Base-by-base conservation (phyloP, 2,329 filamentous ascomycete genomes). In the Verruconis gallopava region DNA sequence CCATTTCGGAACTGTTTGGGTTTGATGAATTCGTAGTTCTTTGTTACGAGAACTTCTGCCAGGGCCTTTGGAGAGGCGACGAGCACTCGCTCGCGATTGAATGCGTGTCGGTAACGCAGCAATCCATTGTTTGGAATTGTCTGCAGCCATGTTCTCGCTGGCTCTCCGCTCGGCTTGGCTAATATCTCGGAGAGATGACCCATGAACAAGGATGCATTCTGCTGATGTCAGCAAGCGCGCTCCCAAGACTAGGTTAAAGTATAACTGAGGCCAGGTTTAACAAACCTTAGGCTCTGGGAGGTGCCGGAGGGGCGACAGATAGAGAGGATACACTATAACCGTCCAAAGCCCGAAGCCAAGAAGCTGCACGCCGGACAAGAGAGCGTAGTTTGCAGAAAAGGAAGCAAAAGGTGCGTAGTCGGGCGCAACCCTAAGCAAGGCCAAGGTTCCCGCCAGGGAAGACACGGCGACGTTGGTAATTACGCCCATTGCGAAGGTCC, bases 291-390 rank as follows among this genome's bases (percentile, higher is more conserved):
- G 71, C 11, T 62, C 58, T 3, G 75, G 75, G 21, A 81, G 53
- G 50, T 75, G 59, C 46, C 72, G 67, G 37, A 81, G 50, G 2
- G 75, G 74, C 30, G 68, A 76, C 46, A 80, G 61, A 46, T 66
- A 72, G 22, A 64, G 58, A 3, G 76, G 77, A 50, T 75, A 79
- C 34, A 81, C 50, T 6, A 77, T 38, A 0, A 72, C 21, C 37
- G 35, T 37, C 39, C 38, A 45, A 17, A 32, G 19, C 19, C 32
- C 18, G 11, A 21, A 34, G 3, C 19, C 17, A 19, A 30, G n/a
- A 32, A 42, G 21, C 21, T 42, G 39, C 15, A 3, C 28, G 19
- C 21, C 18, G 13, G 36, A 20, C 9, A 42, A 18, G 21, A 36
- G 15, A 4, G 25, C 34, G 14, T 35, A 42, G 20, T 6, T 42